Evolutionary conservation across 2,329 filamentous ascomycete genomes (phyloP).

Genomic region (Drechslera avenae): DNA sequence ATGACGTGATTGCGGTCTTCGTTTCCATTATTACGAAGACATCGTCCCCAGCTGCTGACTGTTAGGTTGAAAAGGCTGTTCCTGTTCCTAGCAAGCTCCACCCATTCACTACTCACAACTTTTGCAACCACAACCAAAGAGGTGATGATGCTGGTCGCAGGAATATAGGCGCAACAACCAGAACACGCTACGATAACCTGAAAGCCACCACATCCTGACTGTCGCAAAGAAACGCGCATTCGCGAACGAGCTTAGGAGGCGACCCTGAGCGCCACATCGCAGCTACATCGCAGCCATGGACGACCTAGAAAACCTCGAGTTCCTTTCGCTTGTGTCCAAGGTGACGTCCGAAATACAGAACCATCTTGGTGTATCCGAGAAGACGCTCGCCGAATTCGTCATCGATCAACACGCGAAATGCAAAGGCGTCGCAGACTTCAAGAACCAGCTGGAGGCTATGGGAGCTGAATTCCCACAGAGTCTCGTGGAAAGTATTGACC

Average conservation of each 20-base stretch:
- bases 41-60: neutral
- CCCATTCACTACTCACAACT: neutral
- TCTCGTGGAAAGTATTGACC: slow-evolving; percentile 88
- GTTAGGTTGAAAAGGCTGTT: neutral
- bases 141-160: no score
- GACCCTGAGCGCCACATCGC: neutral
- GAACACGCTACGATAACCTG: no score
- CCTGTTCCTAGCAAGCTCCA: neutral
- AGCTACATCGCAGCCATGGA: slow-evolving; percentile 65
- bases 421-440: slow-evolving; percentile 73
- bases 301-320: slow-evolving; percentile 87
- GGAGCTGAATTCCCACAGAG: slow-evolving; percentile 84
- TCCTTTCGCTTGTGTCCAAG: slow-evolving; percentile 91
- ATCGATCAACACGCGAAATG: slow-evolving; percentile 86
- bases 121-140: neutral
- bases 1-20: no score
- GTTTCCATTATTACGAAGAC: no score
- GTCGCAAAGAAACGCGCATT: slow-evolving; percentile 3
- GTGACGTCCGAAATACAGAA: slow-evolving; percentile 95
- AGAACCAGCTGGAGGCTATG: slow-evolving; percentile 72
- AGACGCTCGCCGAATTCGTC: slow-evolving; percentile 94
- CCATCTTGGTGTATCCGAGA: slow-evolving; percentile 88
- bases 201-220: neutral
- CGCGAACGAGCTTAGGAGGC: neutral
- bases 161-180: no score